These are phyloP conservation scores for Periconia digitata DNA, from an alignment of 2,329 filamentous ascomycete species.

Conservation along the genomic window DNA sequence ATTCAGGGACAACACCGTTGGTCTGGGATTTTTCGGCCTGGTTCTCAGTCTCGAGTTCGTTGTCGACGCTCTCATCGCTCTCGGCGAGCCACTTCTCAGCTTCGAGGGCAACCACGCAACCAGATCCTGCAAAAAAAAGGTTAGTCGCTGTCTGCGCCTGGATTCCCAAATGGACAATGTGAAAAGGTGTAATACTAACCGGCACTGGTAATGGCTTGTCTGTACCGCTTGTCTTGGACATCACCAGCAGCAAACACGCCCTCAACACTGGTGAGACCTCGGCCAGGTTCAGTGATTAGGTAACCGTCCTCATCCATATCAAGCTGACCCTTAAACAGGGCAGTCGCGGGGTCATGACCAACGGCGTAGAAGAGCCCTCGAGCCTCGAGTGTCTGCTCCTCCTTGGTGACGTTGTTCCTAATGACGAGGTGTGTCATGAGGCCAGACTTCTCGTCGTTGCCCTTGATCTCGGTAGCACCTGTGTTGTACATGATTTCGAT, in stretches of 20 bases:
- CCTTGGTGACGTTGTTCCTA: slow-evolving; percentile 74
- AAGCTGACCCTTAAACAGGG: slow-evolving; percentile 87
- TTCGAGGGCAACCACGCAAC: slow-evolving; percentile 93
- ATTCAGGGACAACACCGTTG: slow-evolving; percentile 61
- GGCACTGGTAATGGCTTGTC: slow-evolving; percentile 96
- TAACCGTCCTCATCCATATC: slow-evolving; percentile 90
- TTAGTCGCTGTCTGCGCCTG: not conserved
- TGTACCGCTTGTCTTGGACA: slow-evolving; percentile 97
- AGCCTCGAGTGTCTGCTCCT: slow-evolving; percentile 81
- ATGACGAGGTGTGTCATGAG: slow-evolving; percentile 87
- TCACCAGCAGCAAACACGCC: slow-evolving; percentile 97
- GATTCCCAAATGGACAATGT: not conserved
- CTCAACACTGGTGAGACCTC: slow-evolving; percentile 81
- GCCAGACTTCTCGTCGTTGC: slow-evolving; percentile 71
- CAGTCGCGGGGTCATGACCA: slow-evolving; percentile 90
- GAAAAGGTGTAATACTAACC: slow-evolving; percentile 59
- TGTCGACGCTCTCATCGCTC: slow-evolving; percentile 59
- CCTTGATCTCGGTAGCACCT: slow-evolving; percentile 78
- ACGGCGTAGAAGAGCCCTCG: slow-evolving; percentile 97
- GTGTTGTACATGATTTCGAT: slow-evolving; percentile 87
- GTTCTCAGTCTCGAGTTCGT: slow-evolving; percentile 52
- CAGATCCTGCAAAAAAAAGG: slow-evolving; percentile 65
- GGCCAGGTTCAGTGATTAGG: slow-evolving; percentile 84
- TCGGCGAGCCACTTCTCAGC: slow-evolving; percentile 92
- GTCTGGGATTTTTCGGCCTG: slow-evolving; percentile 53